Base-by-base conservation (phyloP, 129 eudicot genomes). In the Flaveria brownii region DNA sequence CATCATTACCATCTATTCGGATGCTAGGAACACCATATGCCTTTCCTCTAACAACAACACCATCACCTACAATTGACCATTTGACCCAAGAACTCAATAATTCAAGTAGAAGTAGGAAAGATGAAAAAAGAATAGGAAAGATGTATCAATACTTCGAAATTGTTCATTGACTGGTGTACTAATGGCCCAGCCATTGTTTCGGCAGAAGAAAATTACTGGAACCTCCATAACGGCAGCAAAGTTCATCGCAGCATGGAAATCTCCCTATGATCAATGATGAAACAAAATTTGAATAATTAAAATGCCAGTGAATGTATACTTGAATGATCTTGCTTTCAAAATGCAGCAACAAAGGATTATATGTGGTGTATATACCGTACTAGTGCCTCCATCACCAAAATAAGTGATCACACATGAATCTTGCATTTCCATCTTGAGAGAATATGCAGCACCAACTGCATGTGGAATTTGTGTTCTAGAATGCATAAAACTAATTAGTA, bases 371-470 rank as follows among this genome's bases (percentile, higher is more conserved):
- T 72, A 76, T 86, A 92, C 98, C 72, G 88, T 86, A 52, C 98
- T 92, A 82, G 83, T 84, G 85, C 93, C 96, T 33, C 98, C 97
- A 84, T 93, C 98, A 46, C 98, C 97, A 70, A 93, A 90, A 84
- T 88, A 93, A 39, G 96, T 87, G 46, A 91, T 79, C 47, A 87
- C 50, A 68, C 98, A 93, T 28, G 96, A 91, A 68, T 91, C 87
- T 76, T 51, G 54, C 16, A 82, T 79, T 59, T 94, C 98, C 93
- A 88, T 89, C 81, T 89, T 93, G 30, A 93, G 70, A 16, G 97
- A 87, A 66, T 93, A 93, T 14, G 98, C 98, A 84, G 97, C 98
- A 1, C 97, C 98, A 73, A 91, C 97, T 70, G 97, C 97, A 76
- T 94, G 98, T 52, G 92, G 90, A 80, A 91, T 62, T 83, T 94